Percentiles rank a stretch among this genome's conserved stretches.
phyloP scores from a whole-genome alignment of 805 yeast genomes.

The Kodamaea fukazawae region DNA sequence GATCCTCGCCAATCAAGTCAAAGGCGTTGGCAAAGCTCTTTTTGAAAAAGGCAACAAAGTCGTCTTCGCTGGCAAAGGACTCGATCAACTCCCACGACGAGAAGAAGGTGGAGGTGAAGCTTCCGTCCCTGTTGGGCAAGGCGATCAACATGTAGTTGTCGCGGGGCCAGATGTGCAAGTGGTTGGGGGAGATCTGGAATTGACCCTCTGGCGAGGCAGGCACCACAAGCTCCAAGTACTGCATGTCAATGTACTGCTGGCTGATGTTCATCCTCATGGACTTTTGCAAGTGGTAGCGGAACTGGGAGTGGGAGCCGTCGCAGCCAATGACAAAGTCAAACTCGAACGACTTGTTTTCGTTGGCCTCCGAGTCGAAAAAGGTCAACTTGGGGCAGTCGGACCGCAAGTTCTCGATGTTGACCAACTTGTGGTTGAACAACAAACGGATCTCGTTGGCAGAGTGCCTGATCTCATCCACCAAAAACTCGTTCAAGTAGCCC shows the following conservation, averaged over 20 bases:
- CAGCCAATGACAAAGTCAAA: slow-evolving; percentile 73
- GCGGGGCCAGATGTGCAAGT: slow-evolving; percentile 92
- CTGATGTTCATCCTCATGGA: slow-evolving; percentile 62
- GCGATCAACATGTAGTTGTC: slow-evolving; percentile 86
- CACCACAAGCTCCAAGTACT: slow-evolving; percentile 76
- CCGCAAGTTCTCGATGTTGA: slow-evolving; percentile 30
- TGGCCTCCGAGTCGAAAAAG: slow-evolving; percentile 19
- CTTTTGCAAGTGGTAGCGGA: slow-evolving; percentile 67
- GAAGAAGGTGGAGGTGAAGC: slow-evolving; percentile 87
- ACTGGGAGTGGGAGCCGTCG: slow-evolving; percentile 80
- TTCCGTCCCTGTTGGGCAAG: slow-evolving; percentile 77
- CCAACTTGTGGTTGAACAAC: slow-evolving; percentile 57
- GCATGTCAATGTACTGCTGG: slow-evolving; percentile 80
- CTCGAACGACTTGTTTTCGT: slow-evolving; percentile 19
- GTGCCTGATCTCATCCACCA: slow-evolving; percentile 60
- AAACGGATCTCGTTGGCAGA: slow-evolving; percentile 39
- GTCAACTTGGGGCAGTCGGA: slow-evolving; percentile 21
- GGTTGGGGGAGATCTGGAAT: slow-evolving; percentile 64
- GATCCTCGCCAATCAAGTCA: slow-evolving; percentile 59
- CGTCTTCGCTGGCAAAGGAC: slow-evolving; percentile 41
- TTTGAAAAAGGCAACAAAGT: slow-evolving; percentile 53
- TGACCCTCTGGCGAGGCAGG: slow-evolving; percentile 42
- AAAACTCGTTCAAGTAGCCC: slow-evolving; percentile 57
- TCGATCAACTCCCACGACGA: slow-evolving; percentile 73
- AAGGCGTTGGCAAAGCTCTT: slow-evolving; percentile 73